Conservation (phyloP, 2,329 filamentous ascomycete species). For the Clarireedia sp. region DNA sequence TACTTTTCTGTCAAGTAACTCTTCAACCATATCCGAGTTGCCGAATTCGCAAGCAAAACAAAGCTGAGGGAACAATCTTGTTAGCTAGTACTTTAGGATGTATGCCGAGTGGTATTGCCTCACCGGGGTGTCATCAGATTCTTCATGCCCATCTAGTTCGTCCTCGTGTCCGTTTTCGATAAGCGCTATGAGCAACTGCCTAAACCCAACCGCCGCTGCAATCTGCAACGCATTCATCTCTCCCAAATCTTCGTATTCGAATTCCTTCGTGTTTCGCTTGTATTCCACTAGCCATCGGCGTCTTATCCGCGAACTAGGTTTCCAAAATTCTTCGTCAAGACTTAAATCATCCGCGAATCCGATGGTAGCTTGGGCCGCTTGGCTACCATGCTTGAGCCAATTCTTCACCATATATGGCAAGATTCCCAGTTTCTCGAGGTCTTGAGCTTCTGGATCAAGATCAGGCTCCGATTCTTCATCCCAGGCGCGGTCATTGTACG, state of each 20-base stretch:
- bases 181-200: neutral
- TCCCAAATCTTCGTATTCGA: neutral
- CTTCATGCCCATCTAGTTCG: neutral
- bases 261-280: no score
- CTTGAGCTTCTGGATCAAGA: neutral
- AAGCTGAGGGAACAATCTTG: neutral
- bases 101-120: neutral
- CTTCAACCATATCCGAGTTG: neutral
- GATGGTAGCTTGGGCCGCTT: slow-evolving; percentile 2
- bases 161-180: slow-evolving; percentile 3
- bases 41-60: neutral
- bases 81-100: neutral
- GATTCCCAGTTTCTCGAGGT: neutral
- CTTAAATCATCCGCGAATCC: slow-evolving; percentile 5
- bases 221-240: slow-evolving; percentile 3
- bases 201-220: slow-evolving; percentile 4
- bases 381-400: slow-evolving; percentile 6
- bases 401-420: slow-evolving; percentile 4
- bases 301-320: neutral
- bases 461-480: neutral
- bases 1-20: neutral
- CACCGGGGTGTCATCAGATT: neutral
- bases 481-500: neutral
- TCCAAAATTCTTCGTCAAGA: slow-evolving; percentile 7
- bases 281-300: slow-evolving; percentile 7